These are phyloP conservation scores for Nemania sp. DNA, from an alignment of 2,329 filamentous ascomycete species.

Conservation along the genomic window DNA sequence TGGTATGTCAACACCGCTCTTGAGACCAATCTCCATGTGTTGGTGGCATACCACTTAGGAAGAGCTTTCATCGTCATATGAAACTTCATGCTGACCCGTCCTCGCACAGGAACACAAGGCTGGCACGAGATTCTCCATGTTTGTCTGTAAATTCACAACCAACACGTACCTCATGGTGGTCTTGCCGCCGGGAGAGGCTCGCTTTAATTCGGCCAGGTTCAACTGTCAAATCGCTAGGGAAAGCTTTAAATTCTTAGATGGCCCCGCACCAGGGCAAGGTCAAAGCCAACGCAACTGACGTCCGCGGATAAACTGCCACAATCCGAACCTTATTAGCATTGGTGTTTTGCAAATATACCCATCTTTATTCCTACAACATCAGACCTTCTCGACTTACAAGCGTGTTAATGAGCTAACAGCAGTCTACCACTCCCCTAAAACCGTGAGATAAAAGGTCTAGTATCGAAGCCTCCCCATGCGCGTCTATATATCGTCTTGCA, in stretches of 20 bases:
- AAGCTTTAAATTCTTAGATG: conserved; percentile 74
- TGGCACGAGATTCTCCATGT: conserved; percentile 80
- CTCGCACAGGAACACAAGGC: conserved; percentile 68
- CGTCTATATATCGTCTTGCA: background rate
- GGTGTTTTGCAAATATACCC: conserved; percentile 21
- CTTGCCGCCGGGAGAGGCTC: conserved; percentile 85
- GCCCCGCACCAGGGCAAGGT: conserved; percentile 44
- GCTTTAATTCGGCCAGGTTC: conserved; percentile 87
- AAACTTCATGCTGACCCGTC: conserved; percentile 21
- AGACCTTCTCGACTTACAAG: background rate
- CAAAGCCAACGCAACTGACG: conserved; percentile 22
- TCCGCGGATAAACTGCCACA: background rate
- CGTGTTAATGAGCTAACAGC: background rate
- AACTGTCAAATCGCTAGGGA: conserved; percentile 87
- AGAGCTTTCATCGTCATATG: background rate
- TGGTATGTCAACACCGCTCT: conserved; percentile 45
- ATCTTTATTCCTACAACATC: background rate
- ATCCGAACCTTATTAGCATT: conserved; percentile 14
- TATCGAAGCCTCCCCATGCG: background rate
- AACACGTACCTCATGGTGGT: conserved; percentile 97
- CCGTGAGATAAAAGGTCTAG: background rate
- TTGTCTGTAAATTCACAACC: conserved; percentile 93
- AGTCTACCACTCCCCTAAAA: background rate
- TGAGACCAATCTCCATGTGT: background rate
- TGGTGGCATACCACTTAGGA: background rate